A percentile compares a stretch with the other conserved stretches of the same genome.
phyloP scores from a whole-genome alignment of 352 stramenopile species.

The Phytophthora crassamura region DNA sequence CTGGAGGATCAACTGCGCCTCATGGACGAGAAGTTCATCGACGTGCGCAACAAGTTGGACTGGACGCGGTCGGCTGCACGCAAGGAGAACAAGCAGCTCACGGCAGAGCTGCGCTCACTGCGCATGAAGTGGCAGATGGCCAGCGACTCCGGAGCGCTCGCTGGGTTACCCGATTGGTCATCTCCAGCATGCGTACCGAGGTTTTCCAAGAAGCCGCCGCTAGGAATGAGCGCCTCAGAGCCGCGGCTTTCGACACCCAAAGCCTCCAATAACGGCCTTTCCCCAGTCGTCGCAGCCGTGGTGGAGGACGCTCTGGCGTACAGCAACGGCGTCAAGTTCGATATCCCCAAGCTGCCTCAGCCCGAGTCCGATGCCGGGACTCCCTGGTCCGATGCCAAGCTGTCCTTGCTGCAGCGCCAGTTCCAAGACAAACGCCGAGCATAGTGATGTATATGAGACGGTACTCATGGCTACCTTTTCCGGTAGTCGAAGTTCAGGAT shows the following conservation, averaged over 20 bases:
- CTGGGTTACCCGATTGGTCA: conserved; percentile 57
- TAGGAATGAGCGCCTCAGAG: conserved; percentile 63
- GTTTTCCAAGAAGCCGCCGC: conserved; percentile 46
- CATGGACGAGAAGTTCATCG: conserved; percentile 98
- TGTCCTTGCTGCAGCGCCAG: conserved; percentile 49
- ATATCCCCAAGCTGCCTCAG: conserved; percentile 84
- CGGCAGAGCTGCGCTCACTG: conserved; percentile 61
- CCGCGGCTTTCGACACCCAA: conserved; percentile 40
- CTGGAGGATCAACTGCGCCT: conserved; percentile 95
- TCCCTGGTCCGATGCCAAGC: conserved; percentile 80
- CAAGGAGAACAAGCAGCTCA: conserved; percentile 83
- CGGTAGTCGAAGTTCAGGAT: conserved; percentile 15
- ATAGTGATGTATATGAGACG: conserved; percentile 13
- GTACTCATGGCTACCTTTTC: conserved; percentile 11
- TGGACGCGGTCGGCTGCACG: conserved; percentile 90
- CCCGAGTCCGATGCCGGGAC: conserved; percentile 61
- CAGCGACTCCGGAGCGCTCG: conserved; percentile 58
- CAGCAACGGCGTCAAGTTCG: conserved; percentile 49
- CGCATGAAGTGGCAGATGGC: conserved; percentile 83
- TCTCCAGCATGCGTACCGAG: conserved; percentile 25
- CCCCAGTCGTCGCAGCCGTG: conserved; percentile 27
- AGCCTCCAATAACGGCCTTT: conserved; percentile 39
- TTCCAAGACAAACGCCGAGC: conserved; percentile 34
- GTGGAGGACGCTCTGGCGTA: conserved; percentile 41
- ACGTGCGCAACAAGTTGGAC: conserved; percentile 96